Evolutionary conservation across 768 basidiomycete genomes (phyloP), one percentile per base, ranked within the genome.

Genomic region (Boletus reticuloceps): DNA sequence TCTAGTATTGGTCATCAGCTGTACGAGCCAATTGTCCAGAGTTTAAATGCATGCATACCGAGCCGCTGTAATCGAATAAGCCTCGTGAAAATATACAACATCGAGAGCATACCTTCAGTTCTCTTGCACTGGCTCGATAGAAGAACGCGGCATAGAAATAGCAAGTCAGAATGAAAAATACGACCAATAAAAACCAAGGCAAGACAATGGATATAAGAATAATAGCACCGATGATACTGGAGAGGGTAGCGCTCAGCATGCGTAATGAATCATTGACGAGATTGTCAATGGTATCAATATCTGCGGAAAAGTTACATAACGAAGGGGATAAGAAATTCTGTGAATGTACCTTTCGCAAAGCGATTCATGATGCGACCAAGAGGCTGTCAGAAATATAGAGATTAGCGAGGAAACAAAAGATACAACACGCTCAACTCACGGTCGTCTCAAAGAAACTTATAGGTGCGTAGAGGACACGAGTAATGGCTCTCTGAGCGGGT

Each of bases 401-500:
- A 41, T 53, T 27, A 25, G 8, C 13, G 4, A 40, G 14, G 29
- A 3, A 12, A 17, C n/a, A 17, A 22, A 31, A 13, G 13, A 43
- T 27, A n/a, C 10, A 25, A 38, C 42, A 32, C 2, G 42, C 32
- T 39, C 41, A 17, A 64, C 76, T 62, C 63, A 86, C 85, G 6
- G 89, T 91, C 2, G 86, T 93, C 65, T 95, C 94, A 65, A 93
- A 95, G 75, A 93, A 94, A 8, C 83, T 84, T 86, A 91, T 93
- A 0, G 92, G 92, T 1, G 91, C 90, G 66, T 85, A 82, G 80
- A 95, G 82, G 46, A 94, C 81, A 20, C 86, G 82, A 9, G 75
- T 71, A 51, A 90, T 81, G 6, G 89, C 84, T 56, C 71, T 72
- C 84, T 86, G 40, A 45, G 47, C 45, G n/a, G 40, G 43, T 53